phyloP scores from a whole-genome alignment of 228 moss, liverwort and hornwort species.

The Sphagnum fallax region DNA sequence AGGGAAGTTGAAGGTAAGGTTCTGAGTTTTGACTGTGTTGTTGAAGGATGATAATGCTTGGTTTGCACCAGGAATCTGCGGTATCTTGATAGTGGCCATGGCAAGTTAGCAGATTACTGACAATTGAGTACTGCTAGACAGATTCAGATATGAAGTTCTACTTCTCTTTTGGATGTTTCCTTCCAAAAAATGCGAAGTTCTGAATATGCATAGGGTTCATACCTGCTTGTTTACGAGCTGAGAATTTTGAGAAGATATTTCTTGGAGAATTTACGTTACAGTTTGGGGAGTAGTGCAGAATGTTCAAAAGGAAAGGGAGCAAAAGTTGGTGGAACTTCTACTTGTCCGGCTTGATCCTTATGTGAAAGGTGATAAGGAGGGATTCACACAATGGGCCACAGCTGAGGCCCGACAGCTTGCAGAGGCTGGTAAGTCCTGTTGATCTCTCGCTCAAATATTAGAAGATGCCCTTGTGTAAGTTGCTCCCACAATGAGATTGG shows the following conservation, averaged over 20 bases:
- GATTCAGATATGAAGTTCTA: not conserved
- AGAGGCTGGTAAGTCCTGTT: slow-evolving; percentile 6
- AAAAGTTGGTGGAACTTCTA: slow-evolving; percentile 19
- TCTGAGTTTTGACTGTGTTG: not conserved
- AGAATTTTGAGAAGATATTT: too few relatives aligned
- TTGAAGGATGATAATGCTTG: not conserved
- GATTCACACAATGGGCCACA: slow-evolving; percentile 23
- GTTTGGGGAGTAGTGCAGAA: slow-evolving; percentile 17
- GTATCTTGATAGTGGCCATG: not conserved
- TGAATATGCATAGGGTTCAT: too few relatives aligned
- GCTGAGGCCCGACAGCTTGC: slow-evolving; percentile 34
- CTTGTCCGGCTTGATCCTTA: slow-evolving; percentile 23
- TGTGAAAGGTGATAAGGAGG: slow-evolving; percentile 13
- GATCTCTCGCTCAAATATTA: too few relatives aligned
- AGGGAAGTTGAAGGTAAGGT: slow-evolving; percentile 30
- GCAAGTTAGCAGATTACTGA: not conserved
- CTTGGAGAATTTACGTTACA: not conserved
- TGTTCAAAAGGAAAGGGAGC: slow-evolving; percentile 36
- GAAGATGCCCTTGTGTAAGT: not conserved
- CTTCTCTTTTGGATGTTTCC: not conserved
- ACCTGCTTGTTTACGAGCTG: too few relatives aligned
- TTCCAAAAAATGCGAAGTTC: not conserved
- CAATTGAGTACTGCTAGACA: too few relatives aligned
- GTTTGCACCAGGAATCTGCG: not conserved
- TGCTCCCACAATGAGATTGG: not conserved